Conservation (phyloP, 1,284 basidiomycete genomes). For the Puccinia hordei region DNA sequence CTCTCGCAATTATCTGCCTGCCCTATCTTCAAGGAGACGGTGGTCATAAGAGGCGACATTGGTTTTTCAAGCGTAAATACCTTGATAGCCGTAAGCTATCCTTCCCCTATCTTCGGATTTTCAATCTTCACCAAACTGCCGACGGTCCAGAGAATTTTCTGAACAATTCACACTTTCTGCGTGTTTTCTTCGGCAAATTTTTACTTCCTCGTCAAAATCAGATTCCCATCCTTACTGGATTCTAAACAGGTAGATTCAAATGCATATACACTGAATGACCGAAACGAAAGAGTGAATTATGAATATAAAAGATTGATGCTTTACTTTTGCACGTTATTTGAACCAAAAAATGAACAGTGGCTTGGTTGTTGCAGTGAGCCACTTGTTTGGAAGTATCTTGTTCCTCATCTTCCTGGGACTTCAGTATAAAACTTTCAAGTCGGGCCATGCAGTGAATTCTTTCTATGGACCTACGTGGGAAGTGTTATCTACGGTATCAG, state of each 20-base stretch:
- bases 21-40: slow-evolving; percentile 7
- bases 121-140: neutral
- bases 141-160: no score
- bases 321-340: neutral
- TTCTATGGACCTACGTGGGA: slow-evolving; percentile 11
- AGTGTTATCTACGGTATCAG: neutral
- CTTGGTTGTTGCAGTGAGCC: slow-evolving; percentile 11
- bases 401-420: slow-evolving; percentile 20
- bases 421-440: neutral
- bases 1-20: slow-evolving; percentile 5
- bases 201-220: neutral
- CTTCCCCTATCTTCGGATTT: neutral
- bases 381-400: slow-evolving; percentile 5
- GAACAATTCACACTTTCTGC: neutral
- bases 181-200: neutral
- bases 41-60: slow-evolving; percentile 3
- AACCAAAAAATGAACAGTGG: neutral
- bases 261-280: no score
- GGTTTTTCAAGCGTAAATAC: slow-evolving; percentile 13
- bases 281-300: neutral
- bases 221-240: slow-evolving; percentile 22
- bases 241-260: slow-evolving; percentile 10
- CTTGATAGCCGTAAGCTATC: slow-evolving; percentile 1
- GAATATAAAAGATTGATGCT: neutral
- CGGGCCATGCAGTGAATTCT: neutral